Base-by-base conservation (phyloP, 495 filamentous ascomycete genomes). In the Penicillium paxilli region DNA sequence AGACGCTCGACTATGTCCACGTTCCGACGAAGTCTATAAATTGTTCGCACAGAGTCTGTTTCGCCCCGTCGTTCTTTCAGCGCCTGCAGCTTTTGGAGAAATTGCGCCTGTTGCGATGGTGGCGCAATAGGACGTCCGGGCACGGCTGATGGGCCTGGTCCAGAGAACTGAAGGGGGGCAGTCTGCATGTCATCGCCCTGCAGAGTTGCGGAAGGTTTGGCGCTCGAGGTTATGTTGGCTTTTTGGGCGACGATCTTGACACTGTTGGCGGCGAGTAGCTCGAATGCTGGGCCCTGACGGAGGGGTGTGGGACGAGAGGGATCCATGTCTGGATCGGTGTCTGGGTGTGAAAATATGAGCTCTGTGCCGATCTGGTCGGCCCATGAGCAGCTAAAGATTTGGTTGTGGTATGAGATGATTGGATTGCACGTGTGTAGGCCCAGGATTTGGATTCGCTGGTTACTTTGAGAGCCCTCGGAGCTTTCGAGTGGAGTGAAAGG, bases 311-410 rank as follows among this genome's bases (percentile, higher is more conserved):
- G 37, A 77, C 71, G n/a, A 62, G 71, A 11, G 67, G 60, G 58
- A 42, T 63, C 58, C 7, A 45, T 20, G 4, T 64, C 59, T 70
- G 47, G 76, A 57, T 24, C 64, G 49, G 55, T 57, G 48, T 71
- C 70, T 45, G 78, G 82, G 1, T 70, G 69, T 0, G 82, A 72
- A 50, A 96, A 85, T 51, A 91, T 77, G 55, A 96, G 64, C 44
- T 95, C 89, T 0, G 90, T 94, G 26, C 91, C 91, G 3, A 93
- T 78, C 52, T 89, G 87, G 41, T 86, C 78, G 25, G 79, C 79
- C 92, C 92, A 96, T 24, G 80, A 65, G 51, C 90, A 92, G 57
- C 80, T 84, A 66, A 89, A 92, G 28, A 91, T 71, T 47, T 83
- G 82, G 42, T 86, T 87, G 40, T 86, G 76, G 74, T 93, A 92